A percentile compares a stretch with the other conserved stretches of the same genome.
These are phyloP conservation scores for Globisporangium lucens DNA, from an alignment of 352 stramenopile genomes.

Conservation along the genomic window DNA sequence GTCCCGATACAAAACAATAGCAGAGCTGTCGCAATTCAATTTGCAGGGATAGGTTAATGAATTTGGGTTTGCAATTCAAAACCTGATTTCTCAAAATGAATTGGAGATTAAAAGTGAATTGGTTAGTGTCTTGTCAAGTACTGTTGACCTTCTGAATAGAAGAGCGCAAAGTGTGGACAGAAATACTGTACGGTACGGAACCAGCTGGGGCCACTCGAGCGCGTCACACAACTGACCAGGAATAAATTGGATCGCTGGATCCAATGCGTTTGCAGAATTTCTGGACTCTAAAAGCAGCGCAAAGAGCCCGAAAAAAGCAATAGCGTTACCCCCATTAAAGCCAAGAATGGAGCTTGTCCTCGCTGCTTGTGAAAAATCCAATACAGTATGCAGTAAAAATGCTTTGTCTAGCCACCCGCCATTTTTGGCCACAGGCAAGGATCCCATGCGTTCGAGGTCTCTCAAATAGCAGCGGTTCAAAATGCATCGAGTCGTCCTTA, in stretches of 20 bases:
- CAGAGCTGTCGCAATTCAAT: not conserved
- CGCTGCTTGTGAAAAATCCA: too few relatives aligned
- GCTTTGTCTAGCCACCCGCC: not conserved
- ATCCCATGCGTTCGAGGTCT: not conserved
- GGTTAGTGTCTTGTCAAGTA: not conserved
- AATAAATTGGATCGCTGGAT: not conserved
- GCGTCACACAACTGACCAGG: not conserved
- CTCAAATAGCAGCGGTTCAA: not conserved
- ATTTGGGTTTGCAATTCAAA: not conserved
- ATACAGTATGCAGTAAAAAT: not conserved
- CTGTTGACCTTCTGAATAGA: not conserved
- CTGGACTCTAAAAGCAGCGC: too few relatives aligned
- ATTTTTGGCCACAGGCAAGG: not conserved
- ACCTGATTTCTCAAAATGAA: conserved; percentile 1
- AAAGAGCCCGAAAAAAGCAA: too few relatives aligned
- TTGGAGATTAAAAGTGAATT: not conserved
- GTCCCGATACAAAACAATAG: not conserved
- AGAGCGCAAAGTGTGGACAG: not conserved
- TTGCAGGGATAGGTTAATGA: too few relatives aligned
- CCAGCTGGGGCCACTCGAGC: not conserved
- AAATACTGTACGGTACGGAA: not conserved
- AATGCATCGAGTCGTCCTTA: not conserved
- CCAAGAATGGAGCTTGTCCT: too few relatives aligned
- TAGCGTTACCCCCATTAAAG: too few relatives aligned
- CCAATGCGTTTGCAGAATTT: not conserved